Evolutionary conservation across 768 basidiomycete genomes (phyloP).

Genomic region (Botryobasidium botryosum): DNA sequence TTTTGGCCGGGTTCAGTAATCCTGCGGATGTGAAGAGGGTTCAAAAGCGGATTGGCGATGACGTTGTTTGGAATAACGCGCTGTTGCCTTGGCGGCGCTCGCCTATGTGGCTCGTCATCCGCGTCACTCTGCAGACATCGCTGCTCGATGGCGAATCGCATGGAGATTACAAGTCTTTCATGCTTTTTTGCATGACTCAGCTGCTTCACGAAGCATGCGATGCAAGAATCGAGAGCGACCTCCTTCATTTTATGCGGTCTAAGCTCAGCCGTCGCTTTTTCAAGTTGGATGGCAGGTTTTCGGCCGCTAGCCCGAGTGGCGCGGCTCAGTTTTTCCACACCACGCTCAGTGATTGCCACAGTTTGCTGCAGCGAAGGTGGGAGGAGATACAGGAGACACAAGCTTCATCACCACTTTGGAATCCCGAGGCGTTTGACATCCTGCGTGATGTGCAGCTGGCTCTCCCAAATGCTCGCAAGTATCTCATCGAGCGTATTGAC

Average conservation of each 20-base stretch:
- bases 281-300: slow-evolving; percentile 6
- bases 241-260: slow-evolving; percentile 17
- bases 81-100: slow-evolving; percentile 33
- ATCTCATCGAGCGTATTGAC: no score
- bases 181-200: slow-evolving; percentile 25
- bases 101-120: slow-evolving; percentile 32
- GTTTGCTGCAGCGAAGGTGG: background rate
- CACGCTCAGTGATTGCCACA: background rate
- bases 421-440: background rate
- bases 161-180: slow-evolving; percentile 31
- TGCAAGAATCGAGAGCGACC: slow-evolving; percentile 15
- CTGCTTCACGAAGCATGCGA: slow-evolving; percentile 16
- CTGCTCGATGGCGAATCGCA: slow-evolving; percentile 8
- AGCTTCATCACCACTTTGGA: background rate
- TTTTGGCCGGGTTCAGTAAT: slow-evolving; percentile 25
- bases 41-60: slow-evolving; percentile 30
- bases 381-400: background rate
- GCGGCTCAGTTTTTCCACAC: background rate
- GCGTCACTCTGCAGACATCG: slow-evolving; percentile 26
- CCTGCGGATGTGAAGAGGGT: slow-evolving; percentile 19
- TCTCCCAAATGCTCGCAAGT: no score
- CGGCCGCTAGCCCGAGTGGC: background rate
- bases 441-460: no score
- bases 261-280: slow-evolving; percentile 16
- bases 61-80: slow-evolving; percentile 27